Percentiles rank a stretch among this genome's conserved stretches.
These are phyloP conservation scores for Pistacia vera DNA, from an alignment of 345 rosid species.

Conservation along the genomic window DNA sequence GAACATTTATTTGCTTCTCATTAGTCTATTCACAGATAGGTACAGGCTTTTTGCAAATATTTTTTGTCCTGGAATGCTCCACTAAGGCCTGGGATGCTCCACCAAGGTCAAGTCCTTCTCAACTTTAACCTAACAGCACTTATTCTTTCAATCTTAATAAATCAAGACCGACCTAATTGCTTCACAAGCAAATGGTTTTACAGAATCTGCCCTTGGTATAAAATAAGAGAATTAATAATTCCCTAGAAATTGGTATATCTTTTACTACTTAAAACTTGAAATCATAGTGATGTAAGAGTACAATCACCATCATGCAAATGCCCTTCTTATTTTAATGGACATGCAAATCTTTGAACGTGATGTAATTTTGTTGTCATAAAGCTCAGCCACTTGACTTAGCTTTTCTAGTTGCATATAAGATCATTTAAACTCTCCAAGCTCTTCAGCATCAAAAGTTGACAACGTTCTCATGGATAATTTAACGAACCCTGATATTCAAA, in stretches of 20 bases:
- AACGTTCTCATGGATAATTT: not conserved
- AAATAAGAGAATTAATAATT: too few relatives aligned
- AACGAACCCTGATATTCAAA: slow-evolving; percentile 22
- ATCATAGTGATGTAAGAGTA: not conserved
- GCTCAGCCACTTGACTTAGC: slow-evolving; percentile 34
- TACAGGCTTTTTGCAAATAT: not conserved
- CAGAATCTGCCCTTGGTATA: not conserved
- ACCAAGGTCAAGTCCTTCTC: too few relatives aligned
- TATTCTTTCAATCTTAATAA: too few relatives aligned
- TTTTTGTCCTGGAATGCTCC: not conserved
- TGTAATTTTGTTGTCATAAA: not conserved
- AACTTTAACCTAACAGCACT: too few relatives aligned
- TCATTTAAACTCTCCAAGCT: slow-evolving; percentile 9
- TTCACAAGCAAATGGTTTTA: too few relatives aligned
- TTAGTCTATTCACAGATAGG: not conserved
- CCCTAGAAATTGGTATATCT: not conserved
- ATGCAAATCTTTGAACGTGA: slow-evolving; percentile 19
- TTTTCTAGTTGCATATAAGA: slow-evolving; percentile 34
- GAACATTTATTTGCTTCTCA: not conserved
- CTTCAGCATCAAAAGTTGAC: slow-evolving; percentile 28
- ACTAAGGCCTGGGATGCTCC: not conserved
- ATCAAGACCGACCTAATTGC: too few relatives aligned
- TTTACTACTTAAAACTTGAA: too few relatives aligned
- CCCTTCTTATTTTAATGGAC: not conserved
- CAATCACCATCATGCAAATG: not conserved